Percentiles rank a stretch among this genome's conserved stretches.
Evolutionary conservation across 345 rosid genomes (phyloP).

Genomic region (Brassica juncea): DNA sequence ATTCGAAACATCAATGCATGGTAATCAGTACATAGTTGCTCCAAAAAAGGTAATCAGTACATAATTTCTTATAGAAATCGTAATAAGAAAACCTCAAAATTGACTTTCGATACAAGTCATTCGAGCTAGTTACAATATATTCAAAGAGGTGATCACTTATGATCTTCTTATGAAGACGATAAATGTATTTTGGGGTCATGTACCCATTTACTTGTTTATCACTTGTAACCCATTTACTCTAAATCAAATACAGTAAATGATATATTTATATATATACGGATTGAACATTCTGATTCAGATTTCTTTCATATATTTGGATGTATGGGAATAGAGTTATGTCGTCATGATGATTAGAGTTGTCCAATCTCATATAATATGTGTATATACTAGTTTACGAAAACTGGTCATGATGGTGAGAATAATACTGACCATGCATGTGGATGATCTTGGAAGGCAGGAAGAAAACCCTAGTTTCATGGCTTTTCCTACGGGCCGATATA

Average conservation of each 20-base stretch:
- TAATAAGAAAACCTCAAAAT: not conserved
- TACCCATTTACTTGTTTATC: not conserved
- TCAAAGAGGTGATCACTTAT: not conserved
- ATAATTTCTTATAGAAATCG: not conserved
- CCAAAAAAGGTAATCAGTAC: not conserved
- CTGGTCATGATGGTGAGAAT: slow-evolving; percentile 17
- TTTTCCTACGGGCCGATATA: slow-evolving; percentile 27
- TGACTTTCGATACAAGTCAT: not conserved
- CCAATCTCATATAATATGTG: not conserved
- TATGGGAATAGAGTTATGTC: not conserved
- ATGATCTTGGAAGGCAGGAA: slow-evolving; percentile 28
- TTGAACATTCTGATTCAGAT: not conserved
- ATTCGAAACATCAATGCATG: not conserved
- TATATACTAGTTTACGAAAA: not conserved
- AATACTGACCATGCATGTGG: slow-evolving; percentile 35
- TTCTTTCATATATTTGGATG: not conserved
- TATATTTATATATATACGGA: not conserved
- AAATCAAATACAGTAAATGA: not conserved
- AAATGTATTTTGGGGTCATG: not conserved
- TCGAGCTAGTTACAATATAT: not conserved
- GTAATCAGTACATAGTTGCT: not conserved
- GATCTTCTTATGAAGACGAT: not conserved
- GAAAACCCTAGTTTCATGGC: slow-evolving; percentile 39
- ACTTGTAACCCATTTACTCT: not conserved
- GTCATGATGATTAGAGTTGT: not conserved